Evolutionary conservation across 139 green algal species (phyloP).

Genomic region (Dunaliella sp.): DNA sequence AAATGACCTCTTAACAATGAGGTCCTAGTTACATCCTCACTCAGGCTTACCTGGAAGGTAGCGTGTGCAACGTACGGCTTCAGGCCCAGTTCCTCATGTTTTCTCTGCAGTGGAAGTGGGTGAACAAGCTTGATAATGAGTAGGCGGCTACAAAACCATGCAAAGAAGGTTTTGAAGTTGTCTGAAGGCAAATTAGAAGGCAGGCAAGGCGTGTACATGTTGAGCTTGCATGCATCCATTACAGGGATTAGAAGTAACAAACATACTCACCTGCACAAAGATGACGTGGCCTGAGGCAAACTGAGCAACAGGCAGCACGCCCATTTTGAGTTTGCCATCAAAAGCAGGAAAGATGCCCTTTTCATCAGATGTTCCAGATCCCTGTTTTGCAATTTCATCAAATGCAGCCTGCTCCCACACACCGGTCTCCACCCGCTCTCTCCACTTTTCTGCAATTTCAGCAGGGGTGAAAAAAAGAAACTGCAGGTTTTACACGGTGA

Average conservation of each 20-base stretch:
- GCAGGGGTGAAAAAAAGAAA: too few relatives aligned
- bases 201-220: too few relatives aligned
- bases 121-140: too few relatives aligned
- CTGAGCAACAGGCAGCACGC: constrained; percentile 72
- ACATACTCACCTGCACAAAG: constrained; percentile 78
- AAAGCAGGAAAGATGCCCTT: constrained; percentile 46
- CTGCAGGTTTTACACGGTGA: too few relatives aligned
- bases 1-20: too few relatives aligned
- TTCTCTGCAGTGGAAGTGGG: too few relatives aligned
- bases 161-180: too few relatives aligned
- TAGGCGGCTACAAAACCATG: too few relatives aligned
- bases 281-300: constrained; percentile 86
- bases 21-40: too few relatives aligned
- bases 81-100: constrained; percentile 59
- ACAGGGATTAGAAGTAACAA: too few relatives aligned
- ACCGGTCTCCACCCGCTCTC: constrained; percentile 46
- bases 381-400: constrained; percentile 67
- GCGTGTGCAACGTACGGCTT: constrained; percentile 84
- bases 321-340: constrained; percentile 64
- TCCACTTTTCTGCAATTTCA: constrained; percentile 51
- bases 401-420: constrained; percentile 89
- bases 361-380: background rate
- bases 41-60: constrained; percentile 71
- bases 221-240: too few relatives aligned
- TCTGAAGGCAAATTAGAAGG: too few relatives aligned